These are phyloP conservation scores for Verticillium nonalfalfae DNA, from an alignment of 2,329 filamentous ascomycete species.

Conservation along the genomic window DNA sequence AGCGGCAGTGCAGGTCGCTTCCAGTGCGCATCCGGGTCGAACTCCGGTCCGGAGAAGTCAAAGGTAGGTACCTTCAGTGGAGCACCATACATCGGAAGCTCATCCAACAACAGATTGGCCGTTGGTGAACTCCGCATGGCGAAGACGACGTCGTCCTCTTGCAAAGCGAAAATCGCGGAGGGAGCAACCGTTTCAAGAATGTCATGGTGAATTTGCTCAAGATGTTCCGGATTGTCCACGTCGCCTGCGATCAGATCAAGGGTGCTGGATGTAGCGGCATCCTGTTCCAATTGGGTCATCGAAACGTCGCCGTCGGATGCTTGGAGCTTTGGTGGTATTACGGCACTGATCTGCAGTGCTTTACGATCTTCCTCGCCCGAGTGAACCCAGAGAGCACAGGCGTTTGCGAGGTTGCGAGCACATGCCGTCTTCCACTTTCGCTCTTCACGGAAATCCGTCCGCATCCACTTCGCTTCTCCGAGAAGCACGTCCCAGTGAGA, in stretches of 20 bases:
- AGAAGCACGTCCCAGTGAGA: conserved; percentile 84
- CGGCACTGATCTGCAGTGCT: conserved; percentile 60
- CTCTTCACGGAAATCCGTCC: conserved; percentile 91
- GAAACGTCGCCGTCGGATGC: conserved; percentile 21
- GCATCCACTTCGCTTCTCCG: conserved; percentile 96
- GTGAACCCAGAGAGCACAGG: conserved; percentile 77
- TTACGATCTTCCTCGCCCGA: conserved; percentile 57
- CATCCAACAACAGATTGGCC: conserved; percentile 69
- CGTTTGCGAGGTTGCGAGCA: conserved; percentile 72
- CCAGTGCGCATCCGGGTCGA: conserved; percentile 66
- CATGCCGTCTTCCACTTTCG: conserved; percentile 85
- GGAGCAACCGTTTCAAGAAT: conserved; percentile 51
- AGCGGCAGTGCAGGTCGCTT: conserved; percentile 72
- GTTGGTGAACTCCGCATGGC: conserved; percentile 67
- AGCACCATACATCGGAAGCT: conserved; percentile 73
- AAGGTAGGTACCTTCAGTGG: conserved; percentile 52
- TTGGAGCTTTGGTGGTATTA: conserved; percentile 36
- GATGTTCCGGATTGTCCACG: conserved; percentile 46
- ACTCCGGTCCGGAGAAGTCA: conserved; percentile 50
- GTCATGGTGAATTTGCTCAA: conserved; percentile 34
- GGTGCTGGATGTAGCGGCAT: conserved; percentile 42
- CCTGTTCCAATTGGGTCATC: conserved; percentile 23
- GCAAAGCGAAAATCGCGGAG: conserved; percentile 76
- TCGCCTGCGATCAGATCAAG: conserved; percentile 64
- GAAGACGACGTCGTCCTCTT: conserved; percentile 76